These are phyloP conservation scores for Sporisorium exsertum DNA, from an alignment of 1,284 basidiomycete species.

Conservation along the genomic window DNA sequence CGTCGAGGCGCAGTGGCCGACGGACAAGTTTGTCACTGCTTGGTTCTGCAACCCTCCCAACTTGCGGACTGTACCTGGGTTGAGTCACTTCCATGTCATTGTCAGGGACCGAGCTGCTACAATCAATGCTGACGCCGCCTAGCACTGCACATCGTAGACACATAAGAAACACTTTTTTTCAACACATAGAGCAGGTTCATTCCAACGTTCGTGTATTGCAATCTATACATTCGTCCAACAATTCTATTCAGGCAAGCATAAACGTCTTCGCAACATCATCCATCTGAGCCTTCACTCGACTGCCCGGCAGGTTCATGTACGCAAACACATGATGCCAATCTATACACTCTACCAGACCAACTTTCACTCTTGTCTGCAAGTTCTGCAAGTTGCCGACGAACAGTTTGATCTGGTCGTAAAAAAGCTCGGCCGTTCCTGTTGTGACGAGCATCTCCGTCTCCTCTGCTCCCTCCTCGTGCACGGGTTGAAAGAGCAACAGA, in stretches of 20 bases:
- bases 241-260: constrained; percentile 14
- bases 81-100: constrained; percentile 73
- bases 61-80: constrained; percentile 47
- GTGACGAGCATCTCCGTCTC: constrained; percentile 27
- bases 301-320: constrained; percentile 30
- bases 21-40: constrained; percentile 38
- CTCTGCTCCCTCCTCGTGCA: neutral
- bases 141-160: neutral
- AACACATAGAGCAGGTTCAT: neutral
- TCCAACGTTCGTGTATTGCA: neutral
- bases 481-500: constrained; percentile 12
- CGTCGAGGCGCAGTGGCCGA: constrained; percentile 29
- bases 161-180: neutral
- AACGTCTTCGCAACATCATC: constrained; percentile 40
- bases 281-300: constrained; percentile 23
- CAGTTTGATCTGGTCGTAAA: constrained; percentile 25
- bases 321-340: constrained; percentile 45
- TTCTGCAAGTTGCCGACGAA: constrained; percentile 20
- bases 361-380: constrained; percentile 11
- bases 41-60: constrained; percentile 58
- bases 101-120: constrained; percentile 74
- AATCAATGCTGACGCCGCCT: neutral
- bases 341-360: constrained; percentile 28
- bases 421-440: constrained; percentile 26
- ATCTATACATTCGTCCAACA: neutral